These are phyloP conservation scores for Penicillium herquei DNA, from an alignment of 495 filamentous ascomycete species.

Conservation along the genomic window DNA sequence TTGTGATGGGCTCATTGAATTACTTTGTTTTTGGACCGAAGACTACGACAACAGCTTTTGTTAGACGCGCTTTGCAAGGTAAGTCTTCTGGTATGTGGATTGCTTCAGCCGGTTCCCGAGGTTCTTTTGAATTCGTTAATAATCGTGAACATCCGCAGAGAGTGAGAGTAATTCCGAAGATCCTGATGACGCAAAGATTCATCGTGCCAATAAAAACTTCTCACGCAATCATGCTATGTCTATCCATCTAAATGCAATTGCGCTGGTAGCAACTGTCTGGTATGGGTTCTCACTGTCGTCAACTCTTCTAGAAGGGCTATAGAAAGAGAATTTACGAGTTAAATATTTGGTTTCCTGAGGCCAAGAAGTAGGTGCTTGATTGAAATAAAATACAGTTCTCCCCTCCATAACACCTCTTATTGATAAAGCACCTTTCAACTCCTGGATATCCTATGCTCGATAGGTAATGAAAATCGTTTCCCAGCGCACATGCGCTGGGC, in stretches of 20 bases:
- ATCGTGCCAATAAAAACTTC: slow-evolving; percentile 43
- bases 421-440: no score
- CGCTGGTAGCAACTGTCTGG: slow-evolving; percentile 47
- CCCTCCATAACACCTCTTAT: no score
- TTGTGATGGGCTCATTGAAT: slow-evolving; percentile 44
- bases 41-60: slow-evolving; percentile 42
- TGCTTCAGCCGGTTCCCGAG: not conserved
- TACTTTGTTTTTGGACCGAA: slow-evolving; percentile 45
- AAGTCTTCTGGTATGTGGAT: not conserved
- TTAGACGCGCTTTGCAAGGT: slow-evolving; percentile 47
- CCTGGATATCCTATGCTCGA: no score
- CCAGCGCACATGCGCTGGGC: no score
- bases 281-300: slow-evolving; percentile 50
- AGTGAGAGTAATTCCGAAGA: slow-evolving; percentile 12
- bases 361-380: not conserved
- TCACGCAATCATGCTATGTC: slow-evolving; percentile 51
- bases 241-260: slow-evolving; percentile 55
- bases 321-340: not conserved
- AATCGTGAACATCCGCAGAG: not conserved
- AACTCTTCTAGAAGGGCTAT: slow-evolving; percentile 11
- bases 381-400: not conserved
- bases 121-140: not conserved
- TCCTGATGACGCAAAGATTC: slow-evolving; percentile 31
- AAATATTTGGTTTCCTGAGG: not conserved
- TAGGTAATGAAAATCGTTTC: no score